phyloP scores from a whole-genome alignment of 306 rosid genomes.

The Pueraria montana region DNA sequence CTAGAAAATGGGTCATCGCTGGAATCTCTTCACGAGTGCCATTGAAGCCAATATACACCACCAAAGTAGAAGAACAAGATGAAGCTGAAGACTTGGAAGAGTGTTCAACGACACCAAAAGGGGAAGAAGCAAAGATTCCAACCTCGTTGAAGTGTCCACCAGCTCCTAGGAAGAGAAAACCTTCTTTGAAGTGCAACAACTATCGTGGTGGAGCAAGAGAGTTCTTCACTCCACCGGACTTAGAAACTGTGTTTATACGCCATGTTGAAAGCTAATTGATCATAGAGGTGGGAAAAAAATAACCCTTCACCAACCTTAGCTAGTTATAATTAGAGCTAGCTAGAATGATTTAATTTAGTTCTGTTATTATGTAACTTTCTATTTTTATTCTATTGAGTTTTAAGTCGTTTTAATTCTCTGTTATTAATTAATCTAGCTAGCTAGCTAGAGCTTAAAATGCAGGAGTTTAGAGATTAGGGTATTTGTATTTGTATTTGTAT shows the following conservation, averaged over 20 bases:
- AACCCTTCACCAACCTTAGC: constrained; percentile 6
- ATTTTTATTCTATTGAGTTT: neutral
- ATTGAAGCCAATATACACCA: constrained; percentile 69
- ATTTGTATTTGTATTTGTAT: constrained; percentile 44
- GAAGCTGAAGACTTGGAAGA: constrained; percentile 45
- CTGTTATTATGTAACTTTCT: constrained; percentile 20
- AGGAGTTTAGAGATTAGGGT: constrained; percentile 31
- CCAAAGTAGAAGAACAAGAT: constrained; percentile 36
- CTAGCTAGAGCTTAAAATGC: constrained; percentile 38
- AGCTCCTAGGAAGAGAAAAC: constrained; percentile 77
- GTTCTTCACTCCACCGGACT: constrained; percentile 85
- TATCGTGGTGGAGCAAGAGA: constrained; percentile 56
- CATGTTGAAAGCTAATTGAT: constrained; percentile 65
- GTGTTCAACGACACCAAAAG: constrained; percentile 78
- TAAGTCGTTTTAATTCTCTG: constrained; percentile 24
- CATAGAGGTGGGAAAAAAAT: neutral
- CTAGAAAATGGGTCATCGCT: constrained; percentile 73
- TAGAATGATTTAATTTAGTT: constrained; percentile 16
- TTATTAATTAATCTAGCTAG: constrained; percentile 50
- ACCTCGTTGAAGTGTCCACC: constrained; percentile 76
- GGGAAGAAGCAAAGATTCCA: constrained; percentile 70
- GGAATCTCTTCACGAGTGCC: constrained; percentile 72
- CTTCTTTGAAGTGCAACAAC: constrained; percentile 72
- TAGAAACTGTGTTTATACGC: constrained; percentile 80
- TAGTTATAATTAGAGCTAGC: neutral